Evolutionary conservation across 441 rosid species (phyloP), one percentile per base, ranked within the genome.

Genomic region (Daphne laureola): DNA sequence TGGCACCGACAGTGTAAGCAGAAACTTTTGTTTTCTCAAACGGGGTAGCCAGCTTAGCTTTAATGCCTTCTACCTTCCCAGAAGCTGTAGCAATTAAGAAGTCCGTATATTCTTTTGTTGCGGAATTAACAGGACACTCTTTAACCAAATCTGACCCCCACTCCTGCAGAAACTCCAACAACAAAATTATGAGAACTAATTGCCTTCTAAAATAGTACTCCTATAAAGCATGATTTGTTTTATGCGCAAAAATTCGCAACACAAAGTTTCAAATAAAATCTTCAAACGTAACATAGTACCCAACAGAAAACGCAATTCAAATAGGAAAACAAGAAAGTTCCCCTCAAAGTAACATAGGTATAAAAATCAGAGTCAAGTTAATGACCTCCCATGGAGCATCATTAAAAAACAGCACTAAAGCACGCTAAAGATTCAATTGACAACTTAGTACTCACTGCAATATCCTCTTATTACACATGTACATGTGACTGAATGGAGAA

Each of bases 21-120:
- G 98, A 96, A 74, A 89, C 84, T 77, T 81, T 92, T 25, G 98
- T 86, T 77, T 77, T 84, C 62, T 89, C 96, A 71, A 92, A 89
- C 46, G 98, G 97, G 51, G 98, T 86, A 54, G 86, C 86, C 62
- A 92, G 90, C 72, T 81, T 82, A 77, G 86, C 94, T 77, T 88
- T 86, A 46, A 78, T 74, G 58, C 95, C 98, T 73, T 80, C 98
- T 53, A 89, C 80, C 72, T 84, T 89, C 64, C 98, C 98, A 12
- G 95, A 85, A 49, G 96, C 90, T 57, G 99, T 93, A 51, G 96
- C 91, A 63, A 87, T 56, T 76, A 93, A 77, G 74, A 93, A 93
- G 57, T 87, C 88, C 13, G 86, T 87, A 69, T 87, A 87, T 77
- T 64, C 87, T 51, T 67, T 63, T 41, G 96, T 90, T 54, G 96